Percentiles rank a stretch among this genome's conserved stretches.
These are phyloP conservation scores for Hypoxylon rickii DNA, from an alignment of 495 filamentous ascomycete species.

Conservation along the genomic window DNA sequence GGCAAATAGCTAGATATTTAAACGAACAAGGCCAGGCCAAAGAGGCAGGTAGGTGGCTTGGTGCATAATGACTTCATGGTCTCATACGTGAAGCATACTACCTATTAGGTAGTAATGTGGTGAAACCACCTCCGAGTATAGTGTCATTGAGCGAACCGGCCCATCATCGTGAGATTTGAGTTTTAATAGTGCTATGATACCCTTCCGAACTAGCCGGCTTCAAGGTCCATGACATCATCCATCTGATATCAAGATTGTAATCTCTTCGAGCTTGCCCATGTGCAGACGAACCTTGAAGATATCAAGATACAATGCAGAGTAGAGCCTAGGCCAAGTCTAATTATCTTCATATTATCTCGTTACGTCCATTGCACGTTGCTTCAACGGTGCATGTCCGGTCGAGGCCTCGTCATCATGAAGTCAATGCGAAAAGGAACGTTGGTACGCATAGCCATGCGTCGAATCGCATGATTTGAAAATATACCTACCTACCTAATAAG, in stretches of 20 bases:
- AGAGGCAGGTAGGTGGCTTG: not conserved
- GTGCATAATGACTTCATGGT: slow-evolving; percentile 23
- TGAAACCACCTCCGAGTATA: too few species aligned
- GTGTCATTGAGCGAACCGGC: not conserved
- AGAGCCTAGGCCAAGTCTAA: too few species aligned
- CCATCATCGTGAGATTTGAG: slow-evolving; percentile 10
- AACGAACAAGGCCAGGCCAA: not conserved
- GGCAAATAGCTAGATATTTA: slow-evolving; percentile 1
- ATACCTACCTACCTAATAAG: too few species aligned
- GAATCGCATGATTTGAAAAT: not conserved
- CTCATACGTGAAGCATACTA: slow-evolving; percentile 5
- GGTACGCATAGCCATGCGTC: too few species aligned
- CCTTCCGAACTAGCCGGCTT: slow-evolving; percentile 3
- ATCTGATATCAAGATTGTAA: not conserved
- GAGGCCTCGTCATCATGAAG: not conserved
- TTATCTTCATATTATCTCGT: not conserved
- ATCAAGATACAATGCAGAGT: too few species aligned
- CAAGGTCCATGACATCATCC: slow-evolving; percentile 15
- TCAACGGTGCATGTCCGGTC: not conserved
- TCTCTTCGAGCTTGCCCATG: not conserved
- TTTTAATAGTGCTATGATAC: not conserved
- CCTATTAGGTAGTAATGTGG: too few species aligned
- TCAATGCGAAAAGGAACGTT: not conserved
- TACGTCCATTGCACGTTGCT: not conserved
- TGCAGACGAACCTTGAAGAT: too few species aligned